Percentiles rank a stretch among this genome's conserved stretches.
Conservation (phyloP, 2,329 filamentous ascomycete species). For the Epichloe sp. region DNA sequence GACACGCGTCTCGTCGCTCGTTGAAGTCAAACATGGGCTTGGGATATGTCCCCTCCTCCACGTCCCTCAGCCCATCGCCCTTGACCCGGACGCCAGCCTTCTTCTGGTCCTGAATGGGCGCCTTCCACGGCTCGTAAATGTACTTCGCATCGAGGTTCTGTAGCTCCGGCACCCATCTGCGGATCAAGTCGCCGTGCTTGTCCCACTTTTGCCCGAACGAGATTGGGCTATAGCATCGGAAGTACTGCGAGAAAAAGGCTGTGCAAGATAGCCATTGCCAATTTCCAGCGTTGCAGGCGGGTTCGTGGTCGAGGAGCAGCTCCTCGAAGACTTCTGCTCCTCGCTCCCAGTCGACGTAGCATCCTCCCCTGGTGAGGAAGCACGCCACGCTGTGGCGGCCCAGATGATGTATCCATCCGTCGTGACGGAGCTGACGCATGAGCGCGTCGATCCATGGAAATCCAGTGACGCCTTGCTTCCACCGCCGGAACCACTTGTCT, state of each 20-base stretch:
- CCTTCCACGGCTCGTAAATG: conserved; percentile 72
- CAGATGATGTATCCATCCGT: conserved; percentile 73
- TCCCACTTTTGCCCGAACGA: conserved; percentile 69
- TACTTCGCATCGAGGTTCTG: conserved; percentile 48
- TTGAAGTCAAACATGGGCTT: conserved; percentile 69
- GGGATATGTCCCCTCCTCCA: conserved; percentile 44
- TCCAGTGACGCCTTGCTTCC: conserved; percentile 56
- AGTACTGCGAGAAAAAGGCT: conserved; percentile 63
- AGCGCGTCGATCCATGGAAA: conserved; percentile 73
- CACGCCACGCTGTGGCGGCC: conserved; percentile 68
- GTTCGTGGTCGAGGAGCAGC: conserved; percentile 61
- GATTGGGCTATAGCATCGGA: conserved; percentile 55
- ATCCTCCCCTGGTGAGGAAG: conserved; percentile 68
- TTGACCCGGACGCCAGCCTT: conserved; percentile 51
- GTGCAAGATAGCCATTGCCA: conserved; percentile 70
- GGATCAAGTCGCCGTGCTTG: conserved; percentile 49
- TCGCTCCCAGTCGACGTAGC: conserved; percentile 68
- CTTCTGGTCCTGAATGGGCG: conserved; percentile 53
- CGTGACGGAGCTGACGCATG: conserved; percentile 58
- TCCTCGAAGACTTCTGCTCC: conserved; percentile 70
- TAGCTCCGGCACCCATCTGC: conserved; percentile 55
- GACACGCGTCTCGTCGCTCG: conserved; percentile 46
- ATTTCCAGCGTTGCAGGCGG: conserved; percentile 60
- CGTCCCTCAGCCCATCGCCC: conserved; percentile 34
- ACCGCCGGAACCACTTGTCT: conserved; percentile 53